These are phyloP conservation scores for Escallonia herrerae DNA, from an alignment of 129 eudicot genomes.

Conservation along the genomic window DNA sequence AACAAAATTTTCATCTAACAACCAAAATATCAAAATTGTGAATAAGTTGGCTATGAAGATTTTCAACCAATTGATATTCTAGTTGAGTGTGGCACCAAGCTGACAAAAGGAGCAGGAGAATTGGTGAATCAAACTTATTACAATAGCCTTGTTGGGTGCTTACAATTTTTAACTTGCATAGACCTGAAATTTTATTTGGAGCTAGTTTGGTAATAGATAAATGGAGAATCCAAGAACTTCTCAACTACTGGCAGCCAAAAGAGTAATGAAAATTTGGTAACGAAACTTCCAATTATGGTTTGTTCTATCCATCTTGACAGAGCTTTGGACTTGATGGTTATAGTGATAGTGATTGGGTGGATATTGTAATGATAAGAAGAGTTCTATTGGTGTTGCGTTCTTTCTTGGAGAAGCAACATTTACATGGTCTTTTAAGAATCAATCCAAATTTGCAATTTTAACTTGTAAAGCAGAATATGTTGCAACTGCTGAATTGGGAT, in stretches of 20 bases:
- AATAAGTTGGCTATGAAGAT: no score
- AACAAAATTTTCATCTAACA: not conserved
- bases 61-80: no score
- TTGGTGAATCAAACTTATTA: no score
- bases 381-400: not conserved
- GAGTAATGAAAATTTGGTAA: not conserved
- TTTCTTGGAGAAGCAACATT: not conserved
- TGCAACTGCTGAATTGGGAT: no score
- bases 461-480: not conserved
- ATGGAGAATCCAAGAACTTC: not conserved
- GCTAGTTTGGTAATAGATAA: not conserved
- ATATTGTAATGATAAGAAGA: not conserved
- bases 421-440: not conserved
- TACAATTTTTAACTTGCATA: no score
- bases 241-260: not conserved
- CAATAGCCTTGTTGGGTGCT: no score
- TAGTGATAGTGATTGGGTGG: not conserved
- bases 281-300: not conserved
- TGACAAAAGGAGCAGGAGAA: no score
- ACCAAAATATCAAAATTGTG: no score
- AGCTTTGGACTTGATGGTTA: not conserved
- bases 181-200: not conserved
- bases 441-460: not conserved
- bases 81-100: no score
- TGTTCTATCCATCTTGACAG: not conserved